A percentile compares a stretch with the other conserved stretches of the same genome.
Evolutionary conservation across 2,329 filamentous ascomycete genomes (phyloP).

Genomic region (Cercospora sp.): DNA sequence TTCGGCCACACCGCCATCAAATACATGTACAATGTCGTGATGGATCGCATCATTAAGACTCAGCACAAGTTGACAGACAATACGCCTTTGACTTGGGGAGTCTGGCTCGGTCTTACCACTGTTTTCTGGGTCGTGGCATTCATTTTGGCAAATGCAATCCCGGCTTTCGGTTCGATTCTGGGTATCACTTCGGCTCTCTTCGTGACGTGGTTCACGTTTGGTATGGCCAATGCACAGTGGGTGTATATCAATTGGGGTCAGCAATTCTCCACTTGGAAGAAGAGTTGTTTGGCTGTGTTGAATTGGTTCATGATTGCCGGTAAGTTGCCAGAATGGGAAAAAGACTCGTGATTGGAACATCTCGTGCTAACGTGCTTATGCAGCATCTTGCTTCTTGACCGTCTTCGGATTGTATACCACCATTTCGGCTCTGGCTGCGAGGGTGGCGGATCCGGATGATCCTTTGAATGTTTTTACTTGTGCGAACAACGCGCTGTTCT

Average conservation of each 20-base stretch:
- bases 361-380: background rate
- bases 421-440: background rate
- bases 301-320: slow-evolving; percentile 9
- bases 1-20: slow-evolving; percentile 56
- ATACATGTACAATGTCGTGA: slow-evolving; percentile 53
- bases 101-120: slow-evolving; percentile 51
- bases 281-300: slow-evolving; percentile 8
- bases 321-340: no score
- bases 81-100: slow-evolving; percentile 49
- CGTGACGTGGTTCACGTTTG: slow-evolving; percentile 57
- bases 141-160: slow-evolving; percentile 51
- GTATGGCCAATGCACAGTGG: slow-evolving; percentile 31
- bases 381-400: slow-evolving; percentile 5
- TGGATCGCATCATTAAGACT: slow-evolving; percentile 28
- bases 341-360: no score
- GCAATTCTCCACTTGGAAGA: slow-evolving; percentile 10
- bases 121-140: slow-evolving; percentile 50
- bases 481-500: slow-evolving; percentile 3
- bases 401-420: slow-evolving; percentile 8
- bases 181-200: slow-evolving; percentile 54
- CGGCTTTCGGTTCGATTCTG: slow-evolving; percentile 56
- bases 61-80: slow-evolving; percentile 37
- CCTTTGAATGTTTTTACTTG: slow-evolving; percentile 5
- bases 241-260: slow-evolving; percentile 9
- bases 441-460: slow-evolving; percentile 4